Base-by-base conservation (phyloP, 2,329 filamentous ascomycete species). In the Dryadomyces quercus-mongolicae region DNA sequence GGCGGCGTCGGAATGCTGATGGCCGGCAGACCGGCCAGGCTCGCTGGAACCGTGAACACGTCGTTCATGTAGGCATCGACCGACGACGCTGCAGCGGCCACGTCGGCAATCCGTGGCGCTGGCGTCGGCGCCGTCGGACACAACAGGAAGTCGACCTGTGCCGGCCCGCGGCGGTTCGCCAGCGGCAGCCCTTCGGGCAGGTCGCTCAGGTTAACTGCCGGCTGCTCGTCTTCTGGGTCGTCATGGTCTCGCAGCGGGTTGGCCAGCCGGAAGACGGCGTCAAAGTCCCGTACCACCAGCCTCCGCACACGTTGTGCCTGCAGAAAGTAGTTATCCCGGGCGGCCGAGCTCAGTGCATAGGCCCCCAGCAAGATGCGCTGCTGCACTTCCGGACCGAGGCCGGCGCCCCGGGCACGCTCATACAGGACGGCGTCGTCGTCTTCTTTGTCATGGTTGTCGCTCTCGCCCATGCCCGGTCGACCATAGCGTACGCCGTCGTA, bases 401-500 rank as follows among this genome's bases (percentile, higher is more conserved):
- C 84, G 38, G 74, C 68, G 15, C 84, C 85, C 55, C 93, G 81
- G 0, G 87, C 89, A 44, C 77, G 74, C 0, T 90, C 82, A 67
- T 93, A 97, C 1, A 95, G 73, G 0, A 82, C 77, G n/a, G 78
- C 75, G 9, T 76, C 75, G 5, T 58, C 60, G n/a, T 64, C 60
- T 10, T 64, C 13, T 8, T 31, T 34, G 15, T 22, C 2, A 22
- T 8, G 8, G 4, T 31, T 8, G 4, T 31, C 25, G 25, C 25
- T 31, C 25, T 31, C 25, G 8, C 25, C 25, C 4, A 31, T 4
- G 8, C 21, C 48, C 36, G 49, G 22, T 21, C 56, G 77, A 1
- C 93, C 93, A 68, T 95, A 98, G 12, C 93, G 85, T n/a, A 97
- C 82, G 20, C 93, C 93, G 63, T 98, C 94, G 67, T 96, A 98